Evolutionary conservation across 345 rosid species (phyloP), one percentile per base, ranked within the genome.

Genomic region (Psidium friedrichsthalianum): DNA sequence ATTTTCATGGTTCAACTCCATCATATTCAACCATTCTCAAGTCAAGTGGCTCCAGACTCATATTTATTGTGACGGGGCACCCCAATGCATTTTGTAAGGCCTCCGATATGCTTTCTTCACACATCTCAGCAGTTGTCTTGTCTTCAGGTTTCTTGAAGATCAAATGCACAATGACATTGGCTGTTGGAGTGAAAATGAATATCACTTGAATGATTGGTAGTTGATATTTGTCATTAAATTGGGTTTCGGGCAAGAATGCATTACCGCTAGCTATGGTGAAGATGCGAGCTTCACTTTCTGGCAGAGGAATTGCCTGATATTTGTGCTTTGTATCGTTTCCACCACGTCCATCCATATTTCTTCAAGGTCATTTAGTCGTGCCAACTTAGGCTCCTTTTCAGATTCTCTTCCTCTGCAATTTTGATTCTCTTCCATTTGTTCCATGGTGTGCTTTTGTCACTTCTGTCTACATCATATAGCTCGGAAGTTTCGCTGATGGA

Each of bases 211-310:
- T 69, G 69, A 47, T 4, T 6, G 74, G 80, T 69, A 36, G 80
- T 69, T 69, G 47, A 69, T 69, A 69, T 36, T 44, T 36, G 80
- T 36, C 47, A 9, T 44, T 6, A 18, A 76, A 25, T 56, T 24
- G 24, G 74, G 21, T 51, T 47, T 59, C 56, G 61, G 47, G 20
- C 42, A 55, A 55, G 52, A 29, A 12, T 51, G 81, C 22, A 55
- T 87, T 87, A 90, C 91, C 90, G 5, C 83, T 84, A 61, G 90
- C 86, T 69, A 90, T 55, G 22, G 89, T 90, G 24, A 90, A 29
- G 90, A 90, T 85, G 90, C 88, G 56, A 90, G 91, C 89, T 88
- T 87, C 25, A 64, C 90, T 29, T 87, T 84, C 80, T 55, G 59
- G 69, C 81, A 36, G 86, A 90, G 87, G 86, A 90, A 90, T 69